Evolutionary conservation across 2,329 filamentous ascomycete species (phyloP), one percentile per base, ranked within the genome.

Genomic region (Ciborinia camelliae): DNA sequence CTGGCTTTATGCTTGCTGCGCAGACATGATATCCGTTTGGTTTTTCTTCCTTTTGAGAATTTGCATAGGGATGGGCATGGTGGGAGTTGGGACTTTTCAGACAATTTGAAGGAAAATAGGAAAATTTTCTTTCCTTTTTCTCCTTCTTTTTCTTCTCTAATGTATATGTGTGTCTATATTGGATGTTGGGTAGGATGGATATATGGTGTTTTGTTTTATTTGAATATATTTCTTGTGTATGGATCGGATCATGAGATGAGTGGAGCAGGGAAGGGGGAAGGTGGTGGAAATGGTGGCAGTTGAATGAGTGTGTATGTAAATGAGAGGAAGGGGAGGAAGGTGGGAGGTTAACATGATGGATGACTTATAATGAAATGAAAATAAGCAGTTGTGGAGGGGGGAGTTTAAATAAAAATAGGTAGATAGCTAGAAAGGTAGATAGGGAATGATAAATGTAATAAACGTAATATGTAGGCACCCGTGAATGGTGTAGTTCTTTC

Each of bases 11-110:
- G 41, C 3, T 43, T 43, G 41, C 5, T n/a, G 8, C 26, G 41
- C 30, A 47, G 55, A 47, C 23, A 37, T 59, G 55, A 59, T 59
- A 59, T 47, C 55, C 55, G 14, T 28, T 59, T 59, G 23, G 35
- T 20, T 20, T 47, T 59, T 47, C 8, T 58, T 47, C 30, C 14
- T 35, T 32, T 26, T 18, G 41, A 59, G n/a, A n/a, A 47, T 26
- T 47, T 47, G 43, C 30, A 59, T 37, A 37, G 47, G 23, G 55
- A 41, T 7, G 18, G 35, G 52, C 8, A 26, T 32, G 12, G 28
- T 4, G 10, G 55, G 55, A 47, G 41, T 47, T 59, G 26, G 41
- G 41, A 59, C n/a, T n/a, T 47, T 20, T 47, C 28, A 7, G 14
- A 12, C 14, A 23, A 58, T n/a, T n/a, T n/a, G n/a, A 47, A 18